Evolutionary conservation across 352 stramenopile species (phyloP).

Genomic region (Pythium coloratum): DNA sequence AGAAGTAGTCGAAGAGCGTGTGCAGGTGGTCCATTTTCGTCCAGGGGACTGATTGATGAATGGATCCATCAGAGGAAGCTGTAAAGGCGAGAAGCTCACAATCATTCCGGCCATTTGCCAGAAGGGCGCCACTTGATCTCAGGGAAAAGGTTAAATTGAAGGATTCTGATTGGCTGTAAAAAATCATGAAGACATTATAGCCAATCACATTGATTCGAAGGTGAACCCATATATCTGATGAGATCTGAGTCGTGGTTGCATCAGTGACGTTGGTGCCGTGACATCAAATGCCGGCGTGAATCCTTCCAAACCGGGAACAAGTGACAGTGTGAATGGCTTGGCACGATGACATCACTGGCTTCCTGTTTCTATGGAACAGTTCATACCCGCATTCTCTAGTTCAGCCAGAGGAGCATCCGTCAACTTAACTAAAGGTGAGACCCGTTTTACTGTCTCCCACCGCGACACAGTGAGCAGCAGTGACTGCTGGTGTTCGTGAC

Average conservation of each 20-base stretch:
- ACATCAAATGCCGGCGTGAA: neutral
- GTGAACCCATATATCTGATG: neutral
- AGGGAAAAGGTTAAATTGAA: neutral
- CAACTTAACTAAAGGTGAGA: too few relatives aligned
- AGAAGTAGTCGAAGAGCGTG: constrained; percentile 7
- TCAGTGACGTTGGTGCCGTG: neutral
- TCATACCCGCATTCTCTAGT: too few relatives aligned
- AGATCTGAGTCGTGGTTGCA: neutral
- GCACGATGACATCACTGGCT: too few relatives aligned
- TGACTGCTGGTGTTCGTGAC: too few relatives aligned
- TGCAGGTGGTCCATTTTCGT: constrained; percentile 8
- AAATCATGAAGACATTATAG: neutral
- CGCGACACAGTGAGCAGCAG: too few relatives aligned
- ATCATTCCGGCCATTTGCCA: constrained; percentile 1
- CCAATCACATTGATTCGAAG: neutral
- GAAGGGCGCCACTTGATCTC: neutral
- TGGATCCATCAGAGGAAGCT: neutral
- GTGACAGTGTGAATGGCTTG: neutral
- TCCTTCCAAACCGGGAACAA: neutral
- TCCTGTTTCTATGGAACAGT: too few relatives aligned
- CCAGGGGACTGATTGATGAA: neutral
- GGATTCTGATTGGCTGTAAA: neutral
- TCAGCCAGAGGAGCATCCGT: too few relatives aligned
- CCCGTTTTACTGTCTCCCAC: too few relatives aligned
- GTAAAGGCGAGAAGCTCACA: neutral